These are phyloP conservation scores for Lactarius hatsudake DNA, from an alignment of 768 basidiomycete species.

Conservation along the genomic window DNA sequence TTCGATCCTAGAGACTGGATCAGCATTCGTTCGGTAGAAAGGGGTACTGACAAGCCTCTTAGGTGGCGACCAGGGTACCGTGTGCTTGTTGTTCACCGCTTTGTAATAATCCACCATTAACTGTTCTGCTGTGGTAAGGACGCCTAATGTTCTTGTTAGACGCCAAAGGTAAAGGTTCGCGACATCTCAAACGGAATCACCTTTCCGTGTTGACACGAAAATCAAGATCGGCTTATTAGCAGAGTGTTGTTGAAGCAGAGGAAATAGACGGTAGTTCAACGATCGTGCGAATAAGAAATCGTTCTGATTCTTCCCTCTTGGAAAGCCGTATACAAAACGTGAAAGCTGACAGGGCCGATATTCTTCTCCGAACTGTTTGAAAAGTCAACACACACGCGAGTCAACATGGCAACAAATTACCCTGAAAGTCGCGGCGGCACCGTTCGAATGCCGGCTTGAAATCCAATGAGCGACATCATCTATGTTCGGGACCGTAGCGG, in stretches of 20 bases:
- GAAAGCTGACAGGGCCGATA: constrained; percentile 83
- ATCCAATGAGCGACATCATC: constrained; percentile 90
- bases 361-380: constrained; percentile 81
- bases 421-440: constrained; percentile 64
- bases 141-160: constrained; percentile 33
- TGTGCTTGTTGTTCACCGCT: constrained; percentile 45
- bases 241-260: constrained; percentile 68
- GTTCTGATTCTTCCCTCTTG: constrained; percentile 60
- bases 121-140: constrained; percentile 66
- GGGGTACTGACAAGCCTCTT: constrained; percentile 40
- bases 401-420: constrained; percentile 37
- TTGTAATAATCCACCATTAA: constrained; percentile 70
- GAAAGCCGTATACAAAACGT: constrained; percentile 69
- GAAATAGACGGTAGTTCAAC: constrained; percentile 72
- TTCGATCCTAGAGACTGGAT: constrained; percentile 44
- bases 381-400: not conserved
- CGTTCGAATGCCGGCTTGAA: constrained; percentile 42
- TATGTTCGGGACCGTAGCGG: constrained; percentile 93
- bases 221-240: constrained; percentile 81
- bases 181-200: constrained; percentile 37
- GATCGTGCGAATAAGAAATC: constrained; percentile 73
- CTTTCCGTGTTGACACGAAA: constrained; percentile 87
- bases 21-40: constrained; percentile 3
- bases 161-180: constrained; percentile 7
- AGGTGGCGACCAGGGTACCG: constrained; percentile 69